Conservation (phyloP, 768 basidiomycete species). For the Pleurotus cornucopiae region DNA sequence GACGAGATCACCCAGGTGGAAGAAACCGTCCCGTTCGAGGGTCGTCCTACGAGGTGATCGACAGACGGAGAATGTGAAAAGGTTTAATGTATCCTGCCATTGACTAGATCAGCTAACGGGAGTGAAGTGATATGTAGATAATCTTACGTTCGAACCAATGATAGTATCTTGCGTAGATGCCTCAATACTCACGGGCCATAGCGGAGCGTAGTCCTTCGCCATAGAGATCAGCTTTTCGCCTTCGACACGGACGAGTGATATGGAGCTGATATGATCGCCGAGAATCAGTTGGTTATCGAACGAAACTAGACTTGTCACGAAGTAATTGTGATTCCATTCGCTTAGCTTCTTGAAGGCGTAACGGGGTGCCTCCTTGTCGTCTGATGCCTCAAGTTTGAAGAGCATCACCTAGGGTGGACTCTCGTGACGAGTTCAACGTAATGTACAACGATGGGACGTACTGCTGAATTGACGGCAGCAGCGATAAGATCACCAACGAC, state of each 20-base stretch:
- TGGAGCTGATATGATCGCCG: constrained; percentile 80
- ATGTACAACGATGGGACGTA: constrained; percentile 26
- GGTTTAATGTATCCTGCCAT: constrained; percentile 57
- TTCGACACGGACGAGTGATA: constrained; percentile 59
- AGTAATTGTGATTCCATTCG: constrained; percentile 81
- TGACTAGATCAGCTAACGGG: constrained; percentile 1
- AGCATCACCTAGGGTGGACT: constrained; percentile 37
- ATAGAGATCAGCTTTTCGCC: constrained; percentile 43
- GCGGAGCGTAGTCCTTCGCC: constrained; percentile 70
- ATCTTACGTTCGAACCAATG: constrained; percentile 72
- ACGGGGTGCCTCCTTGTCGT: constrained; percentile 24
- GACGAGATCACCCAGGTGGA: constrained; percentile 72
- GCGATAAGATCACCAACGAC: constrained; percentile 47
- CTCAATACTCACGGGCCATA: constrained; percentile 71
- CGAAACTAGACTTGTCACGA: constrained; percentile 63
- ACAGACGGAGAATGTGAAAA: constrained; percentile 58
- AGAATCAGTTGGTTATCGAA: constrained; percentile 53
- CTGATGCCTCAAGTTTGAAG: constrained; percentile 33
- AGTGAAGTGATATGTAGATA: constrained; percentile 8
- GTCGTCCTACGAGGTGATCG: constrained; percentile 33
- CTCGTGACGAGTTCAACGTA: too few relatives aligned
- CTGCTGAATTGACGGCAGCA: constrained; percentile 74
- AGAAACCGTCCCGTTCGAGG: constrained; percentile 66
- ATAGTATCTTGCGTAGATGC: constrained; percentile 48
- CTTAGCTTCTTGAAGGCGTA: constrained; percentile 38